Conservation (phyloP, 1,139 yeast genomes). For the Taphrina populina region DNA sequence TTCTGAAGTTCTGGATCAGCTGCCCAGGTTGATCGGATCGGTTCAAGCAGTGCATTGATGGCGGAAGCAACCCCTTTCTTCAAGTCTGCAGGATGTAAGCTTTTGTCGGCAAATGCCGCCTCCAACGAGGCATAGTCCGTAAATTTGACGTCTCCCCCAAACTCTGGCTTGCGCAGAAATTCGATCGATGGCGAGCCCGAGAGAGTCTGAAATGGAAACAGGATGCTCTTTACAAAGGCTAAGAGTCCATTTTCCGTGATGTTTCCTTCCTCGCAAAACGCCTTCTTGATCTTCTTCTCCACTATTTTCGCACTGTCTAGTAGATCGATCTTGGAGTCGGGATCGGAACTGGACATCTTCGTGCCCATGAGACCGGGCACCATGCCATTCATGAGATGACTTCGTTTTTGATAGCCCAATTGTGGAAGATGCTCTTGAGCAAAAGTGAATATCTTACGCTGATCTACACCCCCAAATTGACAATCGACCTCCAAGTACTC, state of each 20-base stretch:
- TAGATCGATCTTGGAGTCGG: constrained; percentile 92
- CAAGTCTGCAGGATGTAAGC: constrained; percentile 87
- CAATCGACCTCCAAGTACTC: constrained; percentile 84
- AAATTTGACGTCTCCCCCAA: constrained; percentile 87
- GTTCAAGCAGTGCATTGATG: constrained; percentile 75
- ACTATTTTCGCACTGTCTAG: constrained; percentile 85
- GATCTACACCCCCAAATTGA: constrained; percentile 99
- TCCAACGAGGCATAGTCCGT: constrained; percentile 66
- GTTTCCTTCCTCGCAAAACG: constrained; percentile 94
- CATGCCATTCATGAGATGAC: constrained; percentile 98
- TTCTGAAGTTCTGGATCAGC: constrained; percentile 69
- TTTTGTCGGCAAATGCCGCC: constrained; percentile 66
- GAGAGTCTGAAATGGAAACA: constrained; percentile 82
- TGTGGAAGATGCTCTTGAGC: constrained; percentile 91
- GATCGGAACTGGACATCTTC: constrained; percentile 98
- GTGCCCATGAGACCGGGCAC: constrained; percentile 96
- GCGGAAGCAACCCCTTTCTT: constrained; percentile 87
- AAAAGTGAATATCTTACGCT: constrained; percentile 92
- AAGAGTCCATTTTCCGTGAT: constrained; percentile 87
- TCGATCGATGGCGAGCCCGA: constrained; percentile 49
- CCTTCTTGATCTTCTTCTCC: constrained; percentile 85
- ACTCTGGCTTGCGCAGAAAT: constrained; percentile 91
- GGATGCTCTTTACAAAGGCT: constrained; percentile 77
- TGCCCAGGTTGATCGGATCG: constrained; percentile 71
- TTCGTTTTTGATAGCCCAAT: constrained; percentile 93